Conservation (phyloP, 495 filamentous ascomycete genomes). For the Filosporella fistucella region DNA sequence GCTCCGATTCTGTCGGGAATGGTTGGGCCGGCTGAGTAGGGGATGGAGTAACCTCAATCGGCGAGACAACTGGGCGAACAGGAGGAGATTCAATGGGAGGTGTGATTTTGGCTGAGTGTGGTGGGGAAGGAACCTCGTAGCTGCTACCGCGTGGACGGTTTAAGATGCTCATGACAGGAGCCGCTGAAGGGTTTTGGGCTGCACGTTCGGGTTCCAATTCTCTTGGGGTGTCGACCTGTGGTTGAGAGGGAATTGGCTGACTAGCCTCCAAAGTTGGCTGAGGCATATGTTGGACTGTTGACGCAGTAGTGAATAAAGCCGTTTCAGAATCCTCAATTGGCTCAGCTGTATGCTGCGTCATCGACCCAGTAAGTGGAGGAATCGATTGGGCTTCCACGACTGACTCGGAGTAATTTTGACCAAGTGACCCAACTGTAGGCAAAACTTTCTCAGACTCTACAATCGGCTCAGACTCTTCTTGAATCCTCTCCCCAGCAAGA, state of each 20-base stretch:
- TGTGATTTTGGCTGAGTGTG: slow-evolving; percentile 13
- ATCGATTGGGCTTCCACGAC: background rate
- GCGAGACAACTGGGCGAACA: background rate
- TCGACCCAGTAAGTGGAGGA: too few species aligned
- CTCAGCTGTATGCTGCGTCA: too few species aligned
- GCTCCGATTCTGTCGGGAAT: slow-evolving; percentile 8
- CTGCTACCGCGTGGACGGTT: slow-evolving; percentile 13
- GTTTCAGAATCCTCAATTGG: background rate
- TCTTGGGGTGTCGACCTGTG: too few species aligned
- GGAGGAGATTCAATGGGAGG: background rate
- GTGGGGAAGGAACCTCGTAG: slow-evolving; percentile 12
- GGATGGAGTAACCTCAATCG: background rate
- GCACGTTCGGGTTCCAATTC: too few species aligned
- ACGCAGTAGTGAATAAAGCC: background rate
- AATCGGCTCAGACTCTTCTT: too few species aligned
- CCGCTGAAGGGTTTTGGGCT: too few species aligned
- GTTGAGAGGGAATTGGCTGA: background rate
- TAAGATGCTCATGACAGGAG: slow-evolving; percentile 11
- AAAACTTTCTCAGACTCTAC: background rate
- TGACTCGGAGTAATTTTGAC: too few species aligned
- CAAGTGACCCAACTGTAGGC: too few species aligned
- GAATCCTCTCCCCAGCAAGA: too few species aligned
- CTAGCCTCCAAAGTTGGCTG: background rate
- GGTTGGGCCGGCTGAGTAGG: background rate
- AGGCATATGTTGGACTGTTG: background rate